These are phyloP conservation scores for Peronospora belbahrii DNA, from an alignment of 352 stramenopile species.

Conservation along the genomic window DNA sequence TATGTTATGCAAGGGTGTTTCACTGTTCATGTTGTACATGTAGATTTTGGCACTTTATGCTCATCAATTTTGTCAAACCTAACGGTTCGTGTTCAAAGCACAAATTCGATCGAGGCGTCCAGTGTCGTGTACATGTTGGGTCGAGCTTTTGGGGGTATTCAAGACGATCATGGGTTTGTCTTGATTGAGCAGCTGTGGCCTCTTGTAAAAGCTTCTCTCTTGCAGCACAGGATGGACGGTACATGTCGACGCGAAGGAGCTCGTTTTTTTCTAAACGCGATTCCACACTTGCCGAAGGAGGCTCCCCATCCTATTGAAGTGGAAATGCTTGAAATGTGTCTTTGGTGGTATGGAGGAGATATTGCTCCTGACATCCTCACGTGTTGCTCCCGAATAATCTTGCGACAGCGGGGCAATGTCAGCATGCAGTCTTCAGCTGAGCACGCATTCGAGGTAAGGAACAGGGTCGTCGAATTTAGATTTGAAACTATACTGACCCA, in stretches of 20 bases:
- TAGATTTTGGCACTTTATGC: constrained; percentile 51
- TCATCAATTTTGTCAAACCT: constrained; percentile 35
- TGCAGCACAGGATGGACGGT: constrained; percentile 20
- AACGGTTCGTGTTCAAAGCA: constrained; percentile 26
- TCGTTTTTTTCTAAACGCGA: constrained; percentile 47
- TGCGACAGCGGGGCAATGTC: constrained; percentile 27
- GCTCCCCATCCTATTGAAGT: constrained; percentile 21
- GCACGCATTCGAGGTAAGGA: constrained; percentile 25
- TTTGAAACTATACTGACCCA: neutral
- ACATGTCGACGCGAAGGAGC: constrained; percentile 28
- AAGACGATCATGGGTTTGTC: constrained; percentile 23
- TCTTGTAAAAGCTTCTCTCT: constrained; percentile 30
- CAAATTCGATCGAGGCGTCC: constrained; percentile 19
- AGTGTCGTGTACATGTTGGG: constrained; percentile 39
- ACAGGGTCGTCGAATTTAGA: neutral
- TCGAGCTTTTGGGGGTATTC: constrained; percentile 43
- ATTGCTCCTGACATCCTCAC: constrained; percentile 36
- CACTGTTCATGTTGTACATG: neutral
- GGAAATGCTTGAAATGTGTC: constrained; percentile 33
- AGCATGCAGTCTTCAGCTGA: constrained; percentile 19
- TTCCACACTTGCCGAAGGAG: constrained; percentile 17
- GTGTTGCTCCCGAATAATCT: constrained; percentile 34
- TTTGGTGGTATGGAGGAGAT: constrained; percentile 40
- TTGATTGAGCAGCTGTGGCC: constrained; percentile 49
- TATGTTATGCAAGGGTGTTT: neutral